Evolutionary conservation across 768 basidiomycete genomes (phyloP).

Genomic region (Macrolepiota fuliginosa): DNA sequence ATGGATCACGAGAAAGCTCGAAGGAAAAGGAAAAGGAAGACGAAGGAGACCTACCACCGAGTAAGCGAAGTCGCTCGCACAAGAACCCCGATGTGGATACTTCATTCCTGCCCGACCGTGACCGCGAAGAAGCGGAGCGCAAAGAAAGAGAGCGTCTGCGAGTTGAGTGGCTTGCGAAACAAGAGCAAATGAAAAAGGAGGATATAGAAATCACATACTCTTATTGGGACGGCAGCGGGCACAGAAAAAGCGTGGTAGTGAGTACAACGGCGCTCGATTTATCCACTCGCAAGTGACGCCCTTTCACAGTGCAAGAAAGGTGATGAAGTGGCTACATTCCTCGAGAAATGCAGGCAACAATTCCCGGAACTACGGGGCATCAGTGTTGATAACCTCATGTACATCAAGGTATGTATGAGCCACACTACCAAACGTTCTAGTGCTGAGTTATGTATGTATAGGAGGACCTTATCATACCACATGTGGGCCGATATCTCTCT

Average conservation of each 20-base stretch:
- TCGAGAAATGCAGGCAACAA: slow-evolving; percentile 91
- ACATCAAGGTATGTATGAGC: slow-evolving; percentile 72
- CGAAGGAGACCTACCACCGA: slow-evolving; percentile 42
- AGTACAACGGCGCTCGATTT: slow-evolving; percentile 27
- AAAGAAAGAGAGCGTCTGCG: slow-evolving; percentile 85
- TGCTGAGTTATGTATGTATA: slow-evolving; percentile 27
- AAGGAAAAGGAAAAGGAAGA: slow-evolving; percentile 39
- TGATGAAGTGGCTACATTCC: slow-evolving; percentile 80
- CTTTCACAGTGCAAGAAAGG: slow-evolving; percentile 89
- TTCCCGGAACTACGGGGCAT: slow-evolving; percentile 90
- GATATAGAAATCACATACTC: slow-evolving; percentile 94
- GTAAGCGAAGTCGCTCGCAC: slow-evolving; percentile 77
- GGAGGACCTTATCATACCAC: slow-evolving; percentile 98
- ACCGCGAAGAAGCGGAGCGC: slow-evolving; percentile 91
- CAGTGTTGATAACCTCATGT: slow-evolving; percentile 97
- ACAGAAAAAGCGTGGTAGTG: slow-evolving; percentile 88
- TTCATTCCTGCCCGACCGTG: slow-evolving; percentile 97
- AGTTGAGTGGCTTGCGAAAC: slow-evolving; percentile 82
- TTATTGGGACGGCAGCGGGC: slow-evolving; percentile 98
- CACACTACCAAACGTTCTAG: not conserved
- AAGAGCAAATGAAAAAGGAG: slow-evolving; percentile 58
- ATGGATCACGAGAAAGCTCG: slow-evolving; percentile 29
- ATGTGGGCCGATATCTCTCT: slow-evolving; percentile 48
- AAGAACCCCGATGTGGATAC: slow-evolving; percentile 98
- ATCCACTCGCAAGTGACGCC: not conserved